A percentile compares a stretch with the other conserved stretches of the same genome.
Conservation (phyloP, 352 stramenopile species). For the Phytophthora fragariae region DNA sequence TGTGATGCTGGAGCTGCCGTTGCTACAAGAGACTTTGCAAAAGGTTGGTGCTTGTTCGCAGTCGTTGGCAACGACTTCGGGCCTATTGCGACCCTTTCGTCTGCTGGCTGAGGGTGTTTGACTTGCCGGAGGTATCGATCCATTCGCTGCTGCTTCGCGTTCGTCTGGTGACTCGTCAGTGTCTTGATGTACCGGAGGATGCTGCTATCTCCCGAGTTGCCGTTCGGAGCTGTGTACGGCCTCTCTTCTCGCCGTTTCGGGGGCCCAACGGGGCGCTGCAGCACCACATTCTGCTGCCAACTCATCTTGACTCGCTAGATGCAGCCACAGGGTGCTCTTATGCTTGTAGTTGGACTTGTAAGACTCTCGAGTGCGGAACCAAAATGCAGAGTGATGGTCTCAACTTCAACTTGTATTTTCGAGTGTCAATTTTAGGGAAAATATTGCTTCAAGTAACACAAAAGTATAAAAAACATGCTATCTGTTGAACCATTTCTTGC, state of each 20-base stretch:
- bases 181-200: slow-evolving; percentile 61
- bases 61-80: background rate
- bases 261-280: slow-evolving; percentile 2
- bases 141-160: slow-evolving; percentile 57
- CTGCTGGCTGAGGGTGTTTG: slow-evolving; percentile 20
- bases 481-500: slow-evolving; percentile 60
- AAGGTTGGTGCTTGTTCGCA: background rate
- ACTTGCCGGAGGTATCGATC: slow-evolving; percentile 44
- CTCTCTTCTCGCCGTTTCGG: background rate
- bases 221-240: background rate
- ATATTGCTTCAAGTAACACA: no score
- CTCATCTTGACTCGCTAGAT: slow-evolving; percentile 10
- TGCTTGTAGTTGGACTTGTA: background rate
- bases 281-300: slow-evolving; percentile 18
- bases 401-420: slow-evolving; percentile 42
- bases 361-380: slow-evolving; percentile 2
- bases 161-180: slow-evolving; percentile 52
- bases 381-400: slow-evolving; percentile 60
- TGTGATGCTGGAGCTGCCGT: background rate
- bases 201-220: slow-evolving; percentile 34
- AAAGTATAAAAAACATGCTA: background rate
- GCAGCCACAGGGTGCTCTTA: background rate
- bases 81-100: background rate
- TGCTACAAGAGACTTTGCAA: background rate
- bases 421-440: slow-evolving; percentile 18